Evolutionary conservation across 306 rosid genomes (phyloP).

Genomic region (Dryas alaskensis): DNA sequence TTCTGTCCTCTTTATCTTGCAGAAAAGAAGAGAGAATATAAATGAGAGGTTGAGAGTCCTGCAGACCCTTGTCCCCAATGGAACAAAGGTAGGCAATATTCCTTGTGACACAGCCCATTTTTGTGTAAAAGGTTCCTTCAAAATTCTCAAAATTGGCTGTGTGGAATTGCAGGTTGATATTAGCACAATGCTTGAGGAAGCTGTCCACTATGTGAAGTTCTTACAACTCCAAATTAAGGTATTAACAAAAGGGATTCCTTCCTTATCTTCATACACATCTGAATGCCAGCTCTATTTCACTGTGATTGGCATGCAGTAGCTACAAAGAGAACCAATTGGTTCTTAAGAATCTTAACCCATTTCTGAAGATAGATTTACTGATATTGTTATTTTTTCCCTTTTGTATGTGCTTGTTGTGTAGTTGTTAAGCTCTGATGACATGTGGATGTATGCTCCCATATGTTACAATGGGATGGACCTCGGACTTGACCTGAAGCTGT

Average conservation of each 20-base stretch:
- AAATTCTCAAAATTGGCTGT: conserved; percentile 10
- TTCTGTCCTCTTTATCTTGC: conserved; percentile 26
- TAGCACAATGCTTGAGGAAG: conserved; percentile 99
- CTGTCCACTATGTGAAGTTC: conserved; percentile 84
- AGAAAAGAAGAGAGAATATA: conserved; percentile 97
- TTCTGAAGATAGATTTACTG: neutral
- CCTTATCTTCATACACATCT: neutral
- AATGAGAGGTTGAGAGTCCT: conserved; percentile 80
- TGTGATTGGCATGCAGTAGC: neutral
- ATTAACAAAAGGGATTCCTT: conserved; percentile 6
- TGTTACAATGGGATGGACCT: conserved; percentile 88
- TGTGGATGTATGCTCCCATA: conserved; percentile 95
- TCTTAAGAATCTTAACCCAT: neutral
- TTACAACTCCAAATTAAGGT: conserved; percentile 93
- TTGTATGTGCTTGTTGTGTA: conserved; percentile 29
- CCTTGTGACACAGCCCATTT: conserved; percentile 11
- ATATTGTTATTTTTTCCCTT: conserved; percentile 9
- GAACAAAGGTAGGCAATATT: conserved; percentile 66
- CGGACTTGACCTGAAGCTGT: conserved; percentile 57
- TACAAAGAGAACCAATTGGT: neutral
- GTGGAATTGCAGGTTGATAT: conserved; percentile 72
- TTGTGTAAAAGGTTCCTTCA: conserved; percentile 6
- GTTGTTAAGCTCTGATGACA: conserved; percentile 84
- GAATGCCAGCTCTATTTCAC: too few species aligned
- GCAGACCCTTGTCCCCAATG: conserved; percentile 84